phyloP scores from a whole-genome alignment of 1,139 yeast genomes.

The Yamadazyma diospyri region DNA sequence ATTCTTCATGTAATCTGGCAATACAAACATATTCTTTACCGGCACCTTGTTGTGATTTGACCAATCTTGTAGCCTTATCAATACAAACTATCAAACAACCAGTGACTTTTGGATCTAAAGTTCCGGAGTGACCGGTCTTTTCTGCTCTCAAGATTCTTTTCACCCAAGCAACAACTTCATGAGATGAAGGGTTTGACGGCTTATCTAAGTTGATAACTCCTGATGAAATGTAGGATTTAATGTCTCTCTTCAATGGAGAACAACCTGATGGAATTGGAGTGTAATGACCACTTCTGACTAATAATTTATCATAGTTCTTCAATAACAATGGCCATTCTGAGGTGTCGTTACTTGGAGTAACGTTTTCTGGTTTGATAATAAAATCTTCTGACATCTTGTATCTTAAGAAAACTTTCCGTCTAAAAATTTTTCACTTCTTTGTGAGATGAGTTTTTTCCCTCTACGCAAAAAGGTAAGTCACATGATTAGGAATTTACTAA shows the following conservation, averaged over 20 bases:
- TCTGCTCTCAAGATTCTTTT: slow-evolving; percentile 92
- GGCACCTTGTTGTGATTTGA: slow-evolving; percentile 98
- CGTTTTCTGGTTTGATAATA: slow-evolving; percentile 86
- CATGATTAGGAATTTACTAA: too few species aligned
- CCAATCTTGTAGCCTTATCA: slow-evolving; percentile 96
- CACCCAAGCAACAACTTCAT: slow-evolving; percentile 99
- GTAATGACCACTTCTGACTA: slow-evolving; percentile 94
- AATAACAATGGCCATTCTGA: slow-evolving; percentile 93
- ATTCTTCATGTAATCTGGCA: slow-evolving; percentile 89
- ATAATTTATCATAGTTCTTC: slow-evolving; percentile 88
- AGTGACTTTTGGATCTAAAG: slow-evolving; percentile 97
- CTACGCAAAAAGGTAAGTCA: too few species aligned
- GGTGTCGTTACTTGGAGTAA: slow-evolving; percentile 78
- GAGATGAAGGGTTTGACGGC: slow-evolving; percentile 97
- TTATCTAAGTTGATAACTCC: slow-evolving; percentile 97
- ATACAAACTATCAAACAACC: slow-evolving; percentile 97
- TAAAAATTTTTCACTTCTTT: slow-evolving; percentile 15
- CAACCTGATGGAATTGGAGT: slow-evolving; percentile 96
- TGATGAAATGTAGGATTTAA: slow-evolving; percentile 82
- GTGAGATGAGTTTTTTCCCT: slow-evolving; percentile 14
- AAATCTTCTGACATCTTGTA: slow-evolving; percentile 56
- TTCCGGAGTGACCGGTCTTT: slow-evolving; percentile 98
- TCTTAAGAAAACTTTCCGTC: slow-evolving; percentile 3
- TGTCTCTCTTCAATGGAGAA: slow-evolving; percentile 91
- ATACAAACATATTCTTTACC: slow-evolving; percentile 99